A percentile compares a stretch with the other conserved stretches of the same genome.
These are phyloP conservation scores for Yarrowia sp. DNA, from an alignment of 805 yeast species.

Conservation along the genomic window DNA sequence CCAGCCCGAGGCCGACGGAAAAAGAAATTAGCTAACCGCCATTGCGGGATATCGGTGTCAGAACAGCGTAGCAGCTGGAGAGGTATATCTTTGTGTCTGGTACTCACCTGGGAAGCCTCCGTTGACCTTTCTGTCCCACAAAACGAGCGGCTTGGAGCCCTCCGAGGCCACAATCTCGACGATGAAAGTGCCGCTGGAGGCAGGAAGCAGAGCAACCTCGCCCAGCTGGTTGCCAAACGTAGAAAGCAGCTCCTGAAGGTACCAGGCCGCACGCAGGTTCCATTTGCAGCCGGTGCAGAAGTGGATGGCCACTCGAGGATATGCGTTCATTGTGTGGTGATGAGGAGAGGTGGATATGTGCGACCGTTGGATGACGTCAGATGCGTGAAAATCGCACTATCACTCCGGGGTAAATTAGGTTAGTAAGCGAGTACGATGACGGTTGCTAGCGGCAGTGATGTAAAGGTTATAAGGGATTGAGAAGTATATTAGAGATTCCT, in stretches of 20 bases:
- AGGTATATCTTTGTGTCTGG: no score
- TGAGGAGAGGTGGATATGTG: not conserved
- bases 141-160: constrained; percentile 37
- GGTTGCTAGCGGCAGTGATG: no score
- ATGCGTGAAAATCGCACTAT: not conserved
- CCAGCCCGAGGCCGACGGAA: no score
- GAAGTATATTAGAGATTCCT: no score
- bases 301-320: constrained; percentile 64
- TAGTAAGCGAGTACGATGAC: not conserved
- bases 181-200: constrained; percentile 55
- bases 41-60: no score
- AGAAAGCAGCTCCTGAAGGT: constrained; percentile 76
- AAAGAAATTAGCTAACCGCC: no score
- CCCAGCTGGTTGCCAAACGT: constrained; percentile 64
- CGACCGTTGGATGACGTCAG: constrained; percentile 1
- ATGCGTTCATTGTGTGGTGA: constrained; percentile 32
- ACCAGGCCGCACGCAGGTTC: constrained; percentile 88
- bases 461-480: no score
- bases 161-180: constrained; percentile 49
- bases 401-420: not conserved
- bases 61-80: no score
- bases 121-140: constrained; percentile 61
- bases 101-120: constrained; percentile 61
- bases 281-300: constrained; percentile 85
- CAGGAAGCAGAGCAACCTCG: constrained; percentile 54